A percentile compares a stretch with the other conserved stretches of the same genome.
Conservation (phyloP, 2,329 filamentous ascomycete genomes). For the Cordyceps tenuipes region DNA sequence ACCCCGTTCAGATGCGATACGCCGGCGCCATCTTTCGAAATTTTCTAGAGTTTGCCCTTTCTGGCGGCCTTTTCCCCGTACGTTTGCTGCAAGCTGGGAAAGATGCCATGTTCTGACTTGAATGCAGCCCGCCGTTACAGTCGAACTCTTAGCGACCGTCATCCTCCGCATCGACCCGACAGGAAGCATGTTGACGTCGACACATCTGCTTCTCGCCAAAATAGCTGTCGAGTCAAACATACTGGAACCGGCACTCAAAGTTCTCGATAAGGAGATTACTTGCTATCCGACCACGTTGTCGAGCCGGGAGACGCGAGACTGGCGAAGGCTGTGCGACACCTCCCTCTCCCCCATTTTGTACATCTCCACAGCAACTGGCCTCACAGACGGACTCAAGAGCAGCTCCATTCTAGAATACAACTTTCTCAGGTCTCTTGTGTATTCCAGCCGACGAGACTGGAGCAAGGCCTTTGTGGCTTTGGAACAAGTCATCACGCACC, state of each 20-base stretch:
- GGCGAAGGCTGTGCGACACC: constrained; percentile 37
- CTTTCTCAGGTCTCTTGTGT: constrained; percentile 54
- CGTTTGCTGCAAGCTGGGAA: constrained; percentile 5
- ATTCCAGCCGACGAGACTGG: constrained; percentile 55
- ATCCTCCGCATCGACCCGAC: constrained; percentile 60
- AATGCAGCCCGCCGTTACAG: constrained; percentile 36
- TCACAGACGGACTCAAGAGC: constrained; percentile 46
- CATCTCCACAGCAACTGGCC: constrained; percentile 49
- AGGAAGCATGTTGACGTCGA: constrained; percentile 56
- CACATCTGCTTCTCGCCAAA: constrained; percentile 49
- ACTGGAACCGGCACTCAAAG: constrained; percentile 46
- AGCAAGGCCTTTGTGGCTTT: constrained; percentile 52
- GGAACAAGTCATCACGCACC: constrained; percentile 58
- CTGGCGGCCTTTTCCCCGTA: constrained; percentile 35
- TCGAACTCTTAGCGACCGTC: constrained; percentile 40
- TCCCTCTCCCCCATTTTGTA: constrained; percentile 42
- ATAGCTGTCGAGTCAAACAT: constrained; percentile 48
- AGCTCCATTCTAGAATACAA: constrained; percentile 59
- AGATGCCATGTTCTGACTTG: constrained; percentile 8
- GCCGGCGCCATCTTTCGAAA: constrained; percentile 34
- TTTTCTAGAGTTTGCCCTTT: constrained; percentile 34
- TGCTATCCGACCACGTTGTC: constrained; percentile 48
- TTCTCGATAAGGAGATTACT: constrained; percentile 58
- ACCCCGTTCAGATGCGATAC: constrained; percentile 45
- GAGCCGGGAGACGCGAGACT: constrained; percentile 20